A percentile compares a stretch with the other conserved stretches of the same genome.
Conservation (phyloP, 495 filamentous ascomycete species). For the Neurospora sublineolata region DNA sequence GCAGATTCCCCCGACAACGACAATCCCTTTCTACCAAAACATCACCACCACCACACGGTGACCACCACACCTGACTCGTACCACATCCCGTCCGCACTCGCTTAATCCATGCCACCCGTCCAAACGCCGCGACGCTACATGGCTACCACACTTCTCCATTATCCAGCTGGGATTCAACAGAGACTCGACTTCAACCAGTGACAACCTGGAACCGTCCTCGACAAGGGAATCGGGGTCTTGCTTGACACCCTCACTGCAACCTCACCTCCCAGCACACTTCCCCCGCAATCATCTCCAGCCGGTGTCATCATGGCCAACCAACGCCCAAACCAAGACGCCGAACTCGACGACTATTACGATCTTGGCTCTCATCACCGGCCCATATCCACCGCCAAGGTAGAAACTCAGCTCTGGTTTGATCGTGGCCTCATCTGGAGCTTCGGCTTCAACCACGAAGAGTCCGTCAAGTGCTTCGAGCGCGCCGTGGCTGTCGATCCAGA, state of each 20-base stretch:
- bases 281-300: not conserved
- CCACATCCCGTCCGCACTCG: not conserved
- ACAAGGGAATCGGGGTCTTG: not conserved
- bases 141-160: not conserved
- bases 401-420: constrained; percentile 49
- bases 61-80: not conserved
- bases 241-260: not conserved
- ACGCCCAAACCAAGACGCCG: not conserved
- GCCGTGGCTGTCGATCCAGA: constrained; percentile 40
- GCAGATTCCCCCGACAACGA: not conserved
- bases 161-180: not conserved
- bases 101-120: not conserved
- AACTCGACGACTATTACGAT: constrained; percentile 36
- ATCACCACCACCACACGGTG: not conserved
- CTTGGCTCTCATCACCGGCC: constrained; percentile 42
- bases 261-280: not conserved
- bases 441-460: constrained; percentile 56
- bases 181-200: not conserved
- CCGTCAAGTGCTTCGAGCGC: constrained; percentile 46
- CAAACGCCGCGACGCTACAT: not conserved
- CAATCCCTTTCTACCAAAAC: not conserved
- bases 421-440: constrained; percentile 54
- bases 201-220: not conserved
- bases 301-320: not conserved
- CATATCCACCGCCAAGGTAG: constrained; percentile 31